Percentiles rank a stretch among this genome's conserved stretches.
Evolutionary conservation across 2,329 filamentous ascomycete genomes (phyloP).

Genomic region (Tolypocladium tropicale): DNA sequence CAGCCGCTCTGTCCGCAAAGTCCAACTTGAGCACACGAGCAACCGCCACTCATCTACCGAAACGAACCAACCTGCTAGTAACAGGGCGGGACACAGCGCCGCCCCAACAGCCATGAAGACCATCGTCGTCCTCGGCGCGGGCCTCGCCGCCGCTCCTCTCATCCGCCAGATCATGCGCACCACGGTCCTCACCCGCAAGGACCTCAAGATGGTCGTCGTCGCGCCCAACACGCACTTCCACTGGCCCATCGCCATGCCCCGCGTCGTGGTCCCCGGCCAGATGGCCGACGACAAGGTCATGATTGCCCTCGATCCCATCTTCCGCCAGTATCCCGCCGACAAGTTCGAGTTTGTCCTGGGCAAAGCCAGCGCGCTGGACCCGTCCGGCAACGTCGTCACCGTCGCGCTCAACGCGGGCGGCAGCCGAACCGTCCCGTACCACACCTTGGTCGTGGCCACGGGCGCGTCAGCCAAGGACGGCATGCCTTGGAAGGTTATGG

Average conservation of each 20-base stretch:
- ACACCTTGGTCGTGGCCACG: slow-evolving; percentile 45
- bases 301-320: slow-evolving; percentile 27
- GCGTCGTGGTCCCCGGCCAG: slow-evolving; percentile 35
- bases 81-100: too few relatives aligned
- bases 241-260: slow-evolving; percentile 37
- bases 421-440: slow-evolving; percentile 32
- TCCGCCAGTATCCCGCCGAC: slow-evolving; percentile 33
- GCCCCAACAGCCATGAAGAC: slow-evolving; percentile 15
- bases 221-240: slow-evolving; percentile 37
- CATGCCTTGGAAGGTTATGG: slow-evolving; percentile 40
- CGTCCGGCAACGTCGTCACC: slow-evolving; percentile 28
- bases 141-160: slow-evolving; percentile 33
- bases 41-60: too few relatives aligned
- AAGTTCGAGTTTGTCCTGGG: slow-evolving; percentile 44
- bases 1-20: neutral
- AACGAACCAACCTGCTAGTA: too few relatives aligned
- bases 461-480: slow-evolving; percentile 31
- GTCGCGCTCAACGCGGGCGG: slow-evolving; percentile 25
- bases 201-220: slow-evolving; percentile 35
- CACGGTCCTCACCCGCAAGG: slow-evolving; percentile 25
- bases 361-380: slow-evolving; percentile 32
- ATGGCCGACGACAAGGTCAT: slow-evolving; percentile 29
- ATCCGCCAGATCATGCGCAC: slow-evolving; percentile 41
- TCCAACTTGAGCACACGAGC: neutral
- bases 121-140: slow-evolving; percentile 40